Evolutionary conservation across 2,329 filamentous ascomycete genomes (phyloP).

Genomic region (Monosporascus ibericus): DNA sequence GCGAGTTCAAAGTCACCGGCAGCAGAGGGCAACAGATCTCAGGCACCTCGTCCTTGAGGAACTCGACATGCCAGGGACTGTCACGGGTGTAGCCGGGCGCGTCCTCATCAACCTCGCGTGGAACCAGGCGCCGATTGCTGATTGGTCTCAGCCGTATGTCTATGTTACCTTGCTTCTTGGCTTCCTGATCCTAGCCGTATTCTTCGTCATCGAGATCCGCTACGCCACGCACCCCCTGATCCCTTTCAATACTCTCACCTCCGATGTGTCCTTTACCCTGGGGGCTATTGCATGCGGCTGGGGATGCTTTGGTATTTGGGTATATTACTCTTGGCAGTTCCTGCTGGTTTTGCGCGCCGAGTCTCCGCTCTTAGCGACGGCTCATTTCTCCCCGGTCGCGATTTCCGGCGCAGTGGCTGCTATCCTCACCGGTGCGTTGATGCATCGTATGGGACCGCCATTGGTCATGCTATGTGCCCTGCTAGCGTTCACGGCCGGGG

Average conservation of each 20-base stretch:
- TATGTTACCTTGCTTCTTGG: slow-evolving; percentile 47
- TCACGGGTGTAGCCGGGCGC: slow-evolving; percentile 40
- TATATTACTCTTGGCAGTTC: slow-evolving; percentile 46
- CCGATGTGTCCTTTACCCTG: slow-evolving; percentile 49
- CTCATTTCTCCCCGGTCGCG: slow-evolving; percentile 22
- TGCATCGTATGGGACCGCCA: slow-evolving; percentile 26
- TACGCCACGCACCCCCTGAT: slow-evolving; percentile 46
- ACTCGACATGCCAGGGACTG: slow-evolving; percentile 20
- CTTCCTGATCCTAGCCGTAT: slow-evolving; percentile 38
- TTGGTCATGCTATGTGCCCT: slow-evolving; percentile 19
- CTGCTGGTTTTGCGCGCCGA: slow-evolving; percentile 34
- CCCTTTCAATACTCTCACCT: slow-evolving; percentile 44
- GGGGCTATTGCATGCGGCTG: slow-evolving; percentile 47
- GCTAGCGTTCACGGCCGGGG: slow-evolving; percentile 17
- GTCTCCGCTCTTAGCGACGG: slow-evolving; percentile 26
- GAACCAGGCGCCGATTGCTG: slow-evolving; percentile 50
- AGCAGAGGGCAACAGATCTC: not conserved
- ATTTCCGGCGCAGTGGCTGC: slow-evolving; percentile 25
- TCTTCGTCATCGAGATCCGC: slow-evolving; percentile 45
- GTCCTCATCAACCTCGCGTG: slow-evolving; percentile 53
- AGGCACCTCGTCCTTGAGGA: slow-evolving; percentile 8
- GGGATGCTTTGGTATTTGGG: slow-evolving; percentile 48
- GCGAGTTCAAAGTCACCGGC: not conserved
- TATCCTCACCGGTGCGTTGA: slow-evolving; percentile 23
- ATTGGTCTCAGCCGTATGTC: slow-evolving; percentile 45